Conservation (phyloP, 345 rosid genomes). For the Dimocarpus longan region DNA sequence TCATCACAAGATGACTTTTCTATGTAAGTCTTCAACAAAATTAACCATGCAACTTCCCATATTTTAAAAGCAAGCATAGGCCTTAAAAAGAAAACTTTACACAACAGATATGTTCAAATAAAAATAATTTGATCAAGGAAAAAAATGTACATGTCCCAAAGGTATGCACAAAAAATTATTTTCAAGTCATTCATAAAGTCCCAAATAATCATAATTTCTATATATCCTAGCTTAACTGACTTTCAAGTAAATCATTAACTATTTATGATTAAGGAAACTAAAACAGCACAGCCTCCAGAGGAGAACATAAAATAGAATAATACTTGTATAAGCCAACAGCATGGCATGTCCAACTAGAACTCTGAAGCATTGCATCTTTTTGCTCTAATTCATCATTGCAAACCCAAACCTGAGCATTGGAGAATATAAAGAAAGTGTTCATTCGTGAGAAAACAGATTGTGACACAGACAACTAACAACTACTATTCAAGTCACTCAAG, state of each 20-base stretch:
- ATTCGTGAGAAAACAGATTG: neutral
- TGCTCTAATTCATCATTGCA: slow-evolving; percentile 47
- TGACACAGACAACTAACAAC: neutral
- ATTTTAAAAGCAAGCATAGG: neutral
- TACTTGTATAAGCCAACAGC: slow-evolving; percentile 94
- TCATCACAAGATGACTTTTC: neutral
- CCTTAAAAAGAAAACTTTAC: neutral
- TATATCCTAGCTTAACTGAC: neutral
- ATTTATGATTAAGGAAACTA: neutral
- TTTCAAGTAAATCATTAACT: neutral
- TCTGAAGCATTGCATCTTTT: slow-evolving; percentile 39
- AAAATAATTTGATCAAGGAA: neutral
- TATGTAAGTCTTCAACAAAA: neutral
- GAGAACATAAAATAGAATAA: slow-evolving; percentile 20
- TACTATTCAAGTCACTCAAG: neutral
- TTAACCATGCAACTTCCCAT: neutral
- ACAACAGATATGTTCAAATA: too few relatives aligned
- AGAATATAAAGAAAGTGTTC: neutral
- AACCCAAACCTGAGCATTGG: slow-evolving; percentile 69
- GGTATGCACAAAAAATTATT: neutral
- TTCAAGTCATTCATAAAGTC: neutral
- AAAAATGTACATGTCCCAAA: neutral
- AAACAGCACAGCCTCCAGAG: neutral
- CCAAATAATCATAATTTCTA: too few relatives aligned
- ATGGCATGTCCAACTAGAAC: slow-evolving; percentile 81